A percentile compares a stretch with the other conserved stretches of the same genome.
phyloP scores from a whole-genome alignment of 768 basidiomycete species.

The Kondoa malvinella region DNA sequence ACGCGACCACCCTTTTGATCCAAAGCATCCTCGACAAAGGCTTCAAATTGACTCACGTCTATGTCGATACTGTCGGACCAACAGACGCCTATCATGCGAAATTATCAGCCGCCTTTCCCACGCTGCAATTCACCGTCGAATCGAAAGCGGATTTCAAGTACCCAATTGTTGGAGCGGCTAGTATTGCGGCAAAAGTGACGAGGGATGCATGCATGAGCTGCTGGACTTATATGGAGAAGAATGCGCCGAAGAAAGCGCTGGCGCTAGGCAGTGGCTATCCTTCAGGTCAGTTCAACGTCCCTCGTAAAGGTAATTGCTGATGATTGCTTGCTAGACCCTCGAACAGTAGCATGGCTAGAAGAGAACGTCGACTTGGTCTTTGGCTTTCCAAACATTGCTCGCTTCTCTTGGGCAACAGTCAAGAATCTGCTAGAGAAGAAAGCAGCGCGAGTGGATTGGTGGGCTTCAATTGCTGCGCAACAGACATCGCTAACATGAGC shows the following conservation, averaged over 20 bases:
- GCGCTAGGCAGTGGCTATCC: slow-evolving; percentile 75
- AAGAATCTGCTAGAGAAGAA: slow-evolving; percentile 66
- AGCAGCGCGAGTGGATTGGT: slow-evolving; percentile 71
- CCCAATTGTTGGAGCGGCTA: slow-evolving; percentile 93
- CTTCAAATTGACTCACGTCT: slow-evolving; percentile 64
- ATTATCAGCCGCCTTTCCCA: slow-evolving; percentile 62
- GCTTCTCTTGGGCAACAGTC: slow-evolving; percentile 92
- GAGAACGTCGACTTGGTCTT: slow-evolving; percentile 66
- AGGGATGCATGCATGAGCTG: slow-evolving; percentile 73
- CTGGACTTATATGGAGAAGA: slow-evolving; percentile 54
- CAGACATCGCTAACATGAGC: not conserved
- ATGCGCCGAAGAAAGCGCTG: slow-evolving; percentile 31
- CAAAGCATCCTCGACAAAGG: slow-evolving; percentile 65
- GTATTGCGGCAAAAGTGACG: slow-evolving; percentile 95
- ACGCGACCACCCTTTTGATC: slow-evolving; percentile 78
- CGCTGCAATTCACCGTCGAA: slow-evolving; percentile 65
- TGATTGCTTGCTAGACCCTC: slow-evolving; percentile 48
- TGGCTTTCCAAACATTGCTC: slow-evolving; percentile 71
- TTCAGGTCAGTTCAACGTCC: slow-evolving; percentile 41
- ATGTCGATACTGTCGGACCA: slow-evolving; percentile 84
- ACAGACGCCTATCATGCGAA: slow-evolving; percentile 70
- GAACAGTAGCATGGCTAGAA: slow-evolving; percentile 73
- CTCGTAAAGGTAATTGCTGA: not conserved
- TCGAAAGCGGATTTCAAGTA: slow-evolving; percentile 88
- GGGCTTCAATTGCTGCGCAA: slow-evolving; percentile 7